These are phyloP conservation scores for Solanum okadae DNA, from an alignment of 257 asterid species.

Conservation along the genomic window DNA sequence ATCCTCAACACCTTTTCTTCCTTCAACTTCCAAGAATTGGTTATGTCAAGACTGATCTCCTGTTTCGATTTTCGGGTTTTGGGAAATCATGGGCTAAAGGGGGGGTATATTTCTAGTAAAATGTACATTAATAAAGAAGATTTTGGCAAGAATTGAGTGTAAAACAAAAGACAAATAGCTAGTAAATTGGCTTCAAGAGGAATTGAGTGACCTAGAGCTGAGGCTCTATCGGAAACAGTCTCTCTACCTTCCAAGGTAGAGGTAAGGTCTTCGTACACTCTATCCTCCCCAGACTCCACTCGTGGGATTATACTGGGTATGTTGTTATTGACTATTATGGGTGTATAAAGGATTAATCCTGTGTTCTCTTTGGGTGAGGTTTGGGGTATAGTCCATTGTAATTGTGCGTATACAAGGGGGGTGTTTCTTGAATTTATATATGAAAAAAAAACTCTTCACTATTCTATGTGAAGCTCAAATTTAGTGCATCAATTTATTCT, in stretches of 20 bases:
- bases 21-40: not conserved
- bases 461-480: not conserved
- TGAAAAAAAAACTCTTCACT: not conserved
- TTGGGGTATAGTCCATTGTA: slow-evolving; percentile 9
- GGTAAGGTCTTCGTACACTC: not conserved
- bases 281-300: not conserved
- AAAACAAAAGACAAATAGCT: not conserved
- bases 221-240: not conserved
- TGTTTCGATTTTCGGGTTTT: not conserved
- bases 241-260: not conserved
- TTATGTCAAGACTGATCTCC: not conserved
- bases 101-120: slow-evolving; percentile 31
- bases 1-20: not conserved
- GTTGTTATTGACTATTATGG: not conserved
- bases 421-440: not conserved
- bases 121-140: slow-evolving; percentile 34
- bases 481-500: not conserved
- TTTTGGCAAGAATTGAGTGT: not conserved
- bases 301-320: not conserved
- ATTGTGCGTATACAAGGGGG: not conserved
- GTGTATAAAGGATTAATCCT: slow-evolving; percentile 14
- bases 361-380: slow-evolving; percentile 3
- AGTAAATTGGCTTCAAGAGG: slow-evolving; percentile 5
- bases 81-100: not conserved
- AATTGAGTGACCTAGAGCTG: not conserved